Conservation (phyloP, 2,329 filamentous ascomycete species). For the Emericellopsis atlantica region DNA sequence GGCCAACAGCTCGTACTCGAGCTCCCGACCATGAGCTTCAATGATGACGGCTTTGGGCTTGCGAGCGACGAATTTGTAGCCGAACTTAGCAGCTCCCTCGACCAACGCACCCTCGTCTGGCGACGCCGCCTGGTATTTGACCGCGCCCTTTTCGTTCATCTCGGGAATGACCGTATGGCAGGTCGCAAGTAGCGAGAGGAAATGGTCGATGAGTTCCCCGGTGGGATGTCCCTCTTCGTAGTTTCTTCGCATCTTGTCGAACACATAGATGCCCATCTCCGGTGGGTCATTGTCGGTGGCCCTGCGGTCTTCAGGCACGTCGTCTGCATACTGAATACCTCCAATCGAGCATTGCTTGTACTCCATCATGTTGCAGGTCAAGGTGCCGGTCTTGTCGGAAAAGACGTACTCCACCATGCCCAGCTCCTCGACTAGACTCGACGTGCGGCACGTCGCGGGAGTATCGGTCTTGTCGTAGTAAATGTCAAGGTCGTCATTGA, state of each 20-base stretch:
- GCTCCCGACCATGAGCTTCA: slow-evolving; percentile 55
- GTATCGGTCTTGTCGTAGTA: slow-evolving; percentile 95
- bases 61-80: slow-evolving; percentile 82
- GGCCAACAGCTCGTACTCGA: slow-evolving; percentile 81
- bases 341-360: slow-evolving; percentile 92
- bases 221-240: slow-evolving; percentile 39
- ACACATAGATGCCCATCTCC: slow-evolving; percentile 74
- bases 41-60: slow-evolving; percentile 85
- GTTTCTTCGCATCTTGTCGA: slow-evolving; percentile 62
- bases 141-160: slow-evolving; percentile 62
- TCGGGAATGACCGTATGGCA: slow-evolving; percentile 98
- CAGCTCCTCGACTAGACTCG: slow-evolving; percentile 89
- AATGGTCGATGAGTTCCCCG: slow-evolving; percentile 55
- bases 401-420: slow-evolving; percentile 99
- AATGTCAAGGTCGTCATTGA: slow-evolving; percentile 95
- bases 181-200: slow-evolving; percentile 72
- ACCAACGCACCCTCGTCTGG: slow-evolving; percentile 96
- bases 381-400: slow-evolving; percentile 91
- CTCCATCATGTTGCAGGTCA: slow-evolving; percentile 99
- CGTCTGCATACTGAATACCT: slow-evolving; percentile 86
- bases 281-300: slow-evolving; percentile 66
- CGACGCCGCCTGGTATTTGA: slow-evolving; percentile 97
- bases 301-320: slow-evolving; percentile 80
- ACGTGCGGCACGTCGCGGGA: slow-evolving; percentile 89
- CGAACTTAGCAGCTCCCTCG: slow-evolving; percentile 72